Conservation (phyloP, 352 stramenopile genomes). For the Elongisporangium anandrum region DNA sequence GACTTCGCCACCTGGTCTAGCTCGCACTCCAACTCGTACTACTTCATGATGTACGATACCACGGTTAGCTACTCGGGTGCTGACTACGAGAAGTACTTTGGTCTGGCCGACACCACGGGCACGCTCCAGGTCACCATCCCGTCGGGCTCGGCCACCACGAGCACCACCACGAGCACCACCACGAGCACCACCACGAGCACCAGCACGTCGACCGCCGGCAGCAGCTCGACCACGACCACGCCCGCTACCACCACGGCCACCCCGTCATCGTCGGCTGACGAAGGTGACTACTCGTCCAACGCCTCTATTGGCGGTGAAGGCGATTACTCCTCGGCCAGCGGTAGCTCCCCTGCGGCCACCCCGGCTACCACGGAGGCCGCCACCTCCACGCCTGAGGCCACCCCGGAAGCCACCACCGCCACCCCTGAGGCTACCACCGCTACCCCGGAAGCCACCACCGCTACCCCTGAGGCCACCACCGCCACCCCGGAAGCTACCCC, state of each 20-base stretch:
- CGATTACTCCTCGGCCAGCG: not conserved
- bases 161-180: not conserved
- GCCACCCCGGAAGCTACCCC: not conserved
- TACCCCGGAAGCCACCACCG: not conserved
- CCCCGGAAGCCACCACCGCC: not conserved
- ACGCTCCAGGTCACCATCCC: constrained; percentile 36
- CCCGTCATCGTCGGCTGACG: not conserved
- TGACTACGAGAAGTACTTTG: constrained; percentile 63
- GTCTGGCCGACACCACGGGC: constrained; percentile 22
- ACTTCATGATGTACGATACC: constrained; percentile 66
- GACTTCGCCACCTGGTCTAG: constrained; percentile 37
- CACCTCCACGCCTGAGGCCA: not conserved
- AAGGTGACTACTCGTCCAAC: not conserved
- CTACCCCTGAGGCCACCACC: not conserved
- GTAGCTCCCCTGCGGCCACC: not conserved
- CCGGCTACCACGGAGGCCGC: not conserved
- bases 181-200: not conserved
- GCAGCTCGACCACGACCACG: not conserved
- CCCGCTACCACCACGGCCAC: not conserved
- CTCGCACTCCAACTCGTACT: constrained; percentile 28
- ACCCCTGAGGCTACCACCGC: not conserved
- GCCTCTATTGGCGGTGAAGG: not conserved
- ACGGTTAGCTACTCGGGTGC: constrained; percentile 32
- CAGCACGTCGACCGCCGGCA: not conserved
- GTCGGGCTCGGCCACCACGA: constrained; percentile 2